Percentiles rank a stretch among this genome's conserved stretches.
Evolutionary conservation across 2,329 filamentous ascomycete genomes (phyloP).

Genomic region (Aspergillus ochraceus): DNA sequence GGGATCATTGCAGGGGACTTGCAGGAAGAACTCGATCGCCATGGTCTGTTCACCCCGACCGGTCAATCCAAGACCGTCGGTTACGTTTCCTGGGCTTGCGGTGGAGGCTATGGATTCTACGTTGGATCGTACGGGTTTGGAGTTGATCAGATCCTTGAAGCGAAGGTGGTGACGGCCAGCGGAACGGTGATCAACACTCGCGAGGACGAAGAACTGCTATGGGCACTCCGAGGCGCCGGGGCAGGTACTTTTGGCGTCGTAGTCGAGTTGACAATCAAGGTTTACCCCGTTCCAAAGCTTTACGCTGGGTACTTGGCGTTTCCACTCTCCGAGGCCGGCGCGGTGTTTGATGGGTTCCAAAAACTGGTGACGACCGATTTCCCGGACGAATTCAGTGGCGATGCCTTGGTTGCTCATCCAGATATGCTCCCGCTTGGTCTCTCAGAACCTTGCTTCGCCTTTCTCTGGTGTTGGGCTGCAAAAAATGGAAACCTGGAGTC

Average conservation of each 20-base stretch:
- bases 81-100: constrained; percentile 35
- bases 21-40: not conserved
- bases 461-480: no score
- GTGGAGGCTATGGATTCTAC: constrained; percentile 36
- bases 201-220: not conserved
- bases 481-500: no score
- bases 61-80: constrained; percentile 25
- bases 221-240: not conserved
- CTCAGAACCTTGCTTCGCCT: no score
- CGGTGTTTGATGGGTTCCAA: no score
- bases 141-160: constrained; percentile 37
- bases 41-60: constrained; percentile 4
- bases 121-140: constrained; percentile 31
- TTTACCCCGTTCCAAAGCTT: not conserved
- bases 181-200: not conserved
- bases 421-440: no score
- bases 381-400: no score
- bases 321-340: no score
- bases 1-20: not conserved
- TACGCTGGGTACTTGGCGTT: no score
- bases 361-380: no score
- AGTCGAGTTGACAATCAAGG: not conserved
- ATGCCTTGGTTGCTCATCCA: no score
- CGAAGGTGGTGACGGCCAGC: not conserved
- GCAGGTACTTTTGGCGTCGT: not conserved